phyloP scores from a whole-genome alignment of 108 stramenopile species.

The Skeletonema marinoi region DNA sequence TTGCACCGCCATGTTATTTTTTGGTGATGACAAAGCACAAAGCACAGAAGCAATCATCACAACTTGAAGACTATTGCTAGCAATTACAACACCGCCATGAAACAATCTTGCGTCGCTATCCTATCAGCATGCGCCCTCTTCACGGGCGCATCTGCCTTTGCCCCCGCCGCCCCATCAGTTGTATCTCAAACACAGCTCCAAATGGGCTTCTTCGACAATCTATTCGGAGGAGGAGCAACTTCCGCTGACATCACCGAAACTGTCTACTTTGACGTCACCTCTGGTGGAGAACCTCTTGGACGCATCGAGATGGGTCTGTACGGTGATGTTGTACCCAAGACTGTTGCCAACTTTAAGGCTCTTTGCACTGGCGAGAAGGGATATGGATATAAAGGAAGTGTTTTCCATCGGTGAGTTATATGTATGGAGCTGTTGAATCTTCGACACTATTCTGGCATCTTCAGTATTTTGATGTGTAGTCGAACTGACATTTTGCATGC shows the following conservation, averaged over 20 bases:
- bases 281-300: conserved; percentile 73
- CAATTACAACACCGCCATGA: background rate
- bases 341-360: conserved; percentile 85
- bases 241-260: conserved; percentile 86
- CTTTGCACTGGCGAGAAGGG: conserved; percentile 87
- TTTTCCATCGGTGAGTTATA: conserved; percentile 64
- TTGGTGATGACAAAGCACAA: no score
- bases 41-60: background rate
- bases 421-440: background rate
- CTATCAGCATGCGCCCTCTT: background rate
- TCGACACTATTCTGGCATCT: background rate
- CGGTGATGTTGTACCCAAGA: conserved; percentile 88
- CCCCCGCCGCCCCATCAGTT: background rate
- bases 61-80: background rate
- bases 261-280: conserved; percentile 90
- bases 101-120: background rate
- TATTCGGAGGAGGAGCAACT: conserved; percentile 52
- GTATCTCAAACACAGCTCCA: background rate
- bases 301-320: conserved; percentile 92
- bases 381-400: conserved; percentile 86
- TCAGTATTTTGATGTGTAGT: background rate
- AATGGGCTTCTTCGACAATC: conserved; percentile 43
- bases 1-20: no score
- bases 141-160: background rate
- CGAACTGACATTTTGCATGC: background rate